Percentiles rank a stretch among this genome's conserved stretches.
These are phyloP conservation scores for Amanita rubescens DNA, from an alignment of 768 basidiomycete species.

Conservation along the genomic window DNA sequence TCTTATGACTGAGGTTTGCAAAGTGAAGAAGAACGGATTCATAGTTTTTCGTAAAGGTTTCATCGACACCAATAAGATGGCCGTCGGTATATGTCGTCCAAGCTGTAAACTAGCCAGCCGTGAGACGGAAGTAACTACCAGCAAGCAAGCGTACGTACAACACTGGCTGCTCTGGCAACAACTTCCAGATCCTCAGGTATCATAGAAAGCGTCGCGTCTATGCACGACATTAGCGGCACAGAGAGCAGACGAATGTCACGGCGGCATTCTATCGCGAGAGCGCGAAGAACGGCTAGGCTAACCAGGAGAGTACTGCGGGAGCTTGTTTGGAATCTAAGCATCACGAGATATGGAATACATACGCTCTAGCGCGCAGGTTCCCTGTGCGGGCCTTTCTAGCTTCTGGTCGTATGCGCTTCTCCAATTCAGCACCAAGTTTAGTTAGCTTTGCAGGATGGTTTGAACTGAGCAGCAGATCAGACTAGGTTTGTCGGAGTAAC, in stretches of 20 bases:
- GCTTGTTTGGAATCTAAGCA: conserved; percentile 9
- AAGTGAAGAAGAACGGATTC: conserved; percentile 60
- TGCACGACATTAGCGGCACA: conserved; percentile 56
- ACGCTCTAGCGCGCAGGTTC: conserved; percentile 77
- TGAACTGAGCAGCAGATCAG: conserved; percentile 30
- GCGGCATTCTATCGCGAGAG: conserved; percentile 82
- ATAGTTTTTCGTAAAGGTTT: conserved; percentile 61
- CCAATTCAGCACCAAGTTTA: conserved; percentile 69
- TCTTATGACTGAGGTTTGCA: conserved; percentile 47
- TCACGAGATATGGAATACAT: conserved; percentile 23
- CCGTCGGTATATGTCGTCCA: conserved; percentile 93
- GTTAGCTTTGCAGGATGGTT: conserved; percentile 76
- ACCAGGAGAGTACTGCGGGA: conserved; percentile 63
- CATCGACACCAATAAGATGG: conserved; percentile 73
- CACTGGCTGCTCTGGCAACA: conserved; percentile 66
- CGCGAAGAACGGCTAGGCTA: conserved; percentile 73
- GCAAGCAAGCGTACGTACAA: conserved; percentile 40
- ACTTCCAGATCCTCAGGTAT: conserved; percentile 68
- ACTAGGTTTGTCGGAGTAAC: neutral
- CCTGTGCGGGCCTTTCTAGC: conserved; percentile 64
- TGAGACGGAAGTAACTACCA: neutral
- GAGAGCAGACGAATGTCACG: conserved; percentile 75
- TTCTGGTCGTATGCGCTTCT: conserved; percentile 63
- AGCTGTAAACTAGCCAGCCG: conserved; percentile 62
- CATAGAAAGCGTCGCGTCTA: conserved; percentile 48